Percentiles rank a stretch among this genome's conserved stretches.
Evolutionary conservation across 169 alveolate genomes (phyloP).

Genomic region (Miamiensis avidus): DNA sequence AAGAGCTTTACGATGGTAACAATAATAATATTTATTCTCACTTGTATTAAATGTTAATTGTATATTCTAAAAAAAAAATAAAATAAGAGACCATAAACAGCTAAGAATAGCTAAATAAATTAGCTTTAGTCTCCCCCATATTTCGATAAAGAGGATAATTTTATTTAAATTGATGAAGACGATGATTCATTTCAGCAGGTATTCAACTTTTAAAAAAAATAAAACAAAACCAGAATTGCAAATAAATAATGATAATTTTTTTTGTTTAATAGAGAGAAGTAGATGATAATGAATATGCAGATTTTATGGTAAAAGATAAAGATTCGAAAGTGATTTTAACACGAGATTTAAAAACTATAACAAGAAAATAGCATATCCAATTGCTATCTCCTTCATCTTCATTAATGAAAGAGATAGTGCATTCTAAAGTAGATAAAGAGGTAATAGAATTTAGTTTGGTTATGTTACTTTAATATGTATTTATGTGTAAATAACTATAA

Average conservation of each 20-base stretch:
- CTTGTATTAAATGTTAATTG: neutral
- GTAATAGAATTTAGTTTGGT: neutral
- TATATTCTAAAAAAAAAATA: neutral
- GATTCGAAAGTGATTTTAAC: constrained; percentile 1
- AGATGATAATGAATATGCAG: neutral
- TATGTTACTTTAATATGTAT: neutral
- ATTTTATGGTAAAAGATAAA: neutral
- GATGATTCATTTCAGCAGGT: constrained; percentile 14
- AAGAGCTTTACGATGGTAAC: neutral
- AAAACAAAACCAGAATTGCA: too few species aligned
- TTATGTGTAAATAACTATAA: too few species aligned
- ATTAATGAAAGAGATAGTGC: constrained; percentile 10
- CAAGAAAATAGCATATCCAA: constrained; percentile 1
- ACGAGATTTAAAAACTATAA: constrained; percentile 8
- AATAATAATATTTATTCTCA: neutral
- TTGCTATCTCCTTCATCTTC: constrained; percentile 11
- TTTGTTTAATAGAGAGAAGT: neutral
- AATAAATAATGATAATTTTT: neutral
- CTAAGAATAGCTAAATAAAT: neutral
- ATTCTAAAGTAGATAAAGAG: constrained; percentile 1
- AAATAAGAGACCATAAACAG: constrained; percentile 31
- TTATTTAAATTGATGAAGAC: constrained; percentile 18
- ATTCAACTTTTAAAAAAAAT: neutral
- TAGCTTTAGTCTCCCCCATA: neutral
- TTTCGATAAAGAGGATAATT: constrained; percentile 15